Evolutionary conservation across 2,329 filamentous ascomycete species (phyloP), one percentile per base, ranked within the genome.

Genomic region (Helotiales sp.): DNA sequence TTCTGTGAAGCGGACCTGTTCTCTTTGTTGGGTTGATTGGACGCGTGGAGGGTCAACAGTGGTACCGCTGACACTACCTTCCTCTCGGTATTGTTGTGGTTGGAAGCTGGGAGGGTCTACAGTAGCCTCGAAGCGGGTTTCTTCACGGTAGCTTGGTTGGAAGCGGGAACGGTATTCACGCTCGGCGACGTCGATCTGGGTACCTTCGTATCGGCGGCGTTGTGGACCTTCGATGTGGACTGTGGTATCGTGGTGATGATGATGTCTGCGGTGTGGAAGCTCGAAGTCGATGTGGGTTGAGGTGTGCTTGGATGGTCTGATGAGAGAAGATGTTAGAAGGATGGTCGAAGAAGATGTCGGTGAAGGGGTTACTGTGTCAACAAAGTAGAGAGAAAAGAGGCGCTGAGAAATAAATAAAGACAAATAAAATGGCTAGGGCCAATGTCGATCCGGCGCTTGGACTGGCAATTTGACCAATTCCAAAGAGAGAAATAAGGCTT

Each of bases 141-240:
- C 70, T 66, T 75, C 77, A 74, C 75, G 79, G 79, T 82, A 78
- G 77, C 77, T 80, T 73, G 85, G 83, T 74, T 87, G 86, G 80
- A 84, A 82, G 72, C 85, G 86, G 78, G 87, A 81, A 77, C 88
- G 87, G 79, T 89, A 90, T 80, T 89, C 84, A 80, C 86, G 86
- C 81, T 91, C 88, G 77, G 86, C 86, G 73, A 86, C 79, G 81
- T 91, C 88, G 79, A 90, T 84, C 61, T 76, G 70, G 22, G 75
- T 70, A 45, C 73, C 73, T 71, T 73, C 65, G 34, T 69, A 69
- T 66, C 75, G 72, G 65, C 69, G 72, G 47, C 70, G 73, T 64
- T 72, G 69, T 22, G 68, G 68, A 71, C 64, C 57, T 65, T 74
- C 63, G 73, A 76, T 65, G 43, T 69, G 70, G 65, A 72, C 66